These are phyloP conservation scores for Talaromyces islandicus DNA, from an alignment of 2,329 filamentous ascomycete genomes.

Conservation along the genomic window DNA sequence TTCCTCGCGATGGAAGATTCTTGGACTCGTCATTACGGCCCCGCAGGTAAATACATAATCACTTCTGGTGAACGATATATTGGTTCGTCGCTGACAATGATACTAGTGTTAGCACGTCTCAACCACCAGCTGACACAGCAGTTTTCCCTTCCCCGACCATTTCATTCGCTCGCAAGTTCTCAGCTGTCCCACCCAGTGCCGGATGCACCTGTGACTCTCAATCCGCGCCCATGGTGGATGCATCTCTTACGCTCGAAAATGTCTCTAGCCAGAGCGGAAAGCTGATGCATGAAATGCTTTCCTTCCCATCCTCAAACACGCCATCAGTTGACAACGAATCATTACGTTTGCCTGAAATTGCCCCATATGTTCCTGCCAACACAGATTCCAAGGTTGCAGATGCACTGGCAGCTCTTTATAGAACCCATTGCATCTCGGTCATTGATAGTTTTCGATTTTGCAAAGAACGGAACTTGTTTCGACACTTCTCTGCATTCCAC, in stretches of 20 bases:
- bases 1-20: constrained; percentile 17
- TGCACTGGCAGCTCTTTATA: constrained; percentile 79
- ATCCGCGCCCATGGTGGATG: constrained; percentile 21
- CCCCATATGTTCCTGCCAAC: constrained; percentile 69
- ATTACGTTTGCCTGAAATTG: constrained; percentile 78
- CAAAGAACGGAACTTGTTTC: constrained; percentile 94
- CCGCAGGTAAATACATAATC: constrained; percentile 20
- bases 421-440: constrained; percentile 89
- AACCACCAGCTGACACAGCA: constrained; percentile 31
- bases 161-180: constrained; percentile 28
- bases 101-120: constrained; percentile 24
- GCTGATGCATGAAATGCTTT: constrained; percentile 35
- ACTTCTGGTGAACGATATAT: not conserved
- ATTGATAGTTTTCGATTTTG: constrained; percentile 94
- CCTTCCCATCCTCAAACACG: constrained; percentile 28
- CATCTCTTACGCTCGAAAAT: constrained; percentile 30
- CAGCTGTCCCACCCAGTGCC: constrained; percentile 15
- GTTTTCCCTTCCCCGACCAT: constrained; percentile 35
- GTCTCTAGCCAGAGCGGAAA: constrained; percentile 31
- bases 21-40: constrained; percentile 21
- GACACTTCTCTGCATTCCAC: constrained; percentile 89
- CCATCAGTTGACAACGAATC: constrained; percentile 57
- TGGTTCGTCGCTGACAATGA: not conserved
- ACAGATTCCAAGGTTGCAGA: constrained; percentile 84
- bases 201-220: constrained; percentile 27